Conservation (phyloP, 2,329 filamentous ascomycete genomes). For the Trichoderma endophyticum region DNA sequence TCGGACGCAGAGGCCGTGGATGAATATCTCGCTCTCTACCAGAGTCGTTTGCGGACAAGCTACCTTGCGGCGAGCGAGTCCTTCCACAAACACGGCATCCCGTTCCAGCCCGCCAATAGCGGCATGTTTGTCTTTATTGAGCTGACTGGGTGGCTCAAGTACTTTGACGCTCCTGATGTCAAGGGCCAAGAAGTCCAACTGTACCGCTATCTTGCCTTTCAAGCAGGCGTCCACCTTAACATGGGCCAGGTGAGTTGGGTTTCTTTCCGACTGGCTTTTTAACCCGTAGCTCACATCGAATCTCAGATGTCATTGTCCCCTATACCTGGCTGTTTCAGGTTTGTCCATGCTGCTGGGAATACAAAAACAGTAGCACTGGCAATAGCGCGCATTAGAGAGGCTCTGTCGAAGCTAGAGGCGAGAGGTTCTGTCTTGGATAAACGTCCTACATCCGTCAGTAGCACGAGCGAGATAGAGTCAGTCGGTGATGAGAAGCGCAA, state of each 20-base stretch:
- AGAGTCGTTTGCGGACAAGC: neutral
- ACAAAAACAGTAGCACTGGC: neutral
- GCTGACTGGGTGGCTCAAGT: neutral
- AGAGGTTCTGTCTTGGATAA: neutral
- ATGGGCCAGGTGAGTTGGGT: neutral
- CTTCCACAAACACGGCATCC: neutral
- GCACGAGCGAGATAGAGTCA: neutral
- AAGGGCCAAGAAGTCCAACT: neutral
- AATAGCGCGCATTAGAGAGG: neutral
- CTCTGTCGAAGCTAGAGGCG: neutral
- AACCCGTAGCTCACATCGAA: neutral
- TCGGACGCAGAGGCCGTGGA: neutral
- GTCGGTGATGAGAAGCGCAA: neutral
- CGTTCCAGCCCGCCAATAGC: neutral
- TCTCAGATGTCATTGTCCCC: neutral
- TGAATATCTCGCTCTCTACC: neutral
- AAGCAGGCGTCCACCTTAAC: neutral
- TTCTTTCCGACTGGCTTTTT: neutral
- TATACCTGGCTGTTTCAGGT: neutral
- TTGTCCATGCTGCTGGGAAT: neutral
- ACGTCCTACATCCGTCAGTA: neutral
- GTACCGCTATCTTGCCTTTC: neutral
- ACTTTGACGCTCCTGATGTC: neutral
- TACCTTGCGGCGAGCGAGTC: neutral
- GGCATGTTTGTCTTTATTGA: neutral